Base-by-base conservation (phyloP, 2,329 filamentous ascomycete genomes). In the Colletotrichum australisinense region DNA sequence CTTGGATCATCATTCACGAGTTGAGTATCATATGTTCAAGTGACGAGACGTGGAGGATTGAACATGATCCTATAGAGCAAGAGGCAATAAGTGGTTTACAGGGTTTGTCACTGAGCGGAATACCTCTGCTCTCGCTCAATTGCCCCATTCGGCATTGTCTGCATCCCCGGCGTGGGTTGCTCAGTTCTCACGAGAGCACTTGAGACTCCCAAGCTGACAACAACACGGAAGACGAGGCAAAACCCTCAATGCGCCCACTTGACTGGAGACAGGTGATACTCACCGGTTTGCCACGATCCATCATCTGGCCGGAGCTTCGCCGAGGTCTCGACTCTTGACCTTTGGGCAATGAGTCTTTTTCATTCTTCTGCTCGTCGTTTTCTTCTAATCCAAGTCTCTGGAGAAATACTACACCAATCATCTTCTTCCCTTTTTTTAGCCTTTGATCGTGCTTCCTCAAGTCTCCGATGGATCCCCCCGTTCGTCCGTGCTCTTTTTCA, bases 241-340 rank as follows among this genome's bases (percentile, higher is more conserved):
- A 46, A 56, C 60, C 42, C 42, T 49, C 7, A 8, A 49, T n/a
- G 42, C 4, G 42, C 70, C 71, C 71, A 70, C 71, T 65, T 52
- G 26, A 32, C 67, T 71, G 71, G 71, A 52, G 60, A 60, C 56
- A 22, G 58, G 69, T 63, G 35, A 58, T 65, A 68, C 65, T 69
- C 28, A 62, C 63, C 42, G 32, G 32, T 28, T 12, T 70, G 67
- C 56, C 38, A 26, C 60, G 71, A 56, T 73, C 67, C 71, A 71
- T 71, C 28, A 60, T 65, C 52, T 63, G 60, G 46, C 67, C 71
- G 69, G 69, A 71, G 67, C 71, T 66, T 71, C 56, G 71, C 71
- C 71, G 71, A 73, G 35, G 46, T 26, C 22, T 66, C 26, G 60
- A 30, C 22, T 38, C 26, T 52, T 22, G 28, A 55, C 46, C 32